Conservation (phyloP, 2,329 filamentous ascomycete species). For the Alternaria sp. region DNA sequence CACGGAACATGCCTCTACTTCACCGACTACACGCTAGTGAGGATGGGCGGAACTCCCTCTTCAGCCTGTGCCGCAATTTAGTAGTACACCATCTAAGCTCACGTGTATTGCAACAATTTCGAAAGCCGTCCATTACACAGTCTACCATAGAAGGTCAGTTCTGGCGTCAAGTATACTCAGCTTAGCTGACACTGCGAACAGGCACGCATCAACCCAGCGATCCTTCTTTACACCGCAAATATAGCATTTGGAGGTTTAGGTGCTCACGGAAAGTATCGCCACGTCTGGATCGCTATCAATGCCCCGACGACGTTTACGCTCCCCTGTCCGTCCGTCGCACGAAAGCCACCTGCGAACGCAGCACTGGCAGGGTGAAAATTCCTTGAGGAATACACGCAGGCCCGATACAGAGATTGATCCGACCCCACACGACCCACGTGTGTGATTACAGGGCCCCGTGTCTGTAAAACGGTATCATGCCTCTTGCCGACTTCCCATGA, state of each 20-base stretch:
- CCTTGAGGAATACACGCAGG: neutral
- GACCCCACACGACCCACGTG: constrained; percentile 9
- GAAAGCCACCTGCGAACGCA: constrained; percentile 6
- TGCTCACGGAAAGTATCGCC: constrained; percentile 5
- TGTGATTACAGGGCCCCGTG: constrained; percentile 6
- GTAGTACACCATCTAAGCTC: neutral
- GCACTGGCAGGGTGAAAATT: neutral
- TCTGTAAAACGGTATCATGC: constrained; percentile 11
- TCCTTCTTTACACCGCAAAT: neutral
- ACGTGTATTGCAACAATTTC: neutral
- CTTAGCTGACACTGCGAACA: constrained; percentile 1
- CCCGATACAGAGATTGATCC: constrained; percentile 8
- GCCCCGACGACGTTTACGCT: neutral
- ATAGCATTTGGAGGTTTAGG: neutral
- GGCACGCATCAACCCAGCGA: neutral
- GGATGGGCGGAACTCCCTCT: neutral
- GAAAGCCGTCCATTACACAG: neutral
- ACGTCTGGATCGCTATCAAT: constrained; percentile 5
- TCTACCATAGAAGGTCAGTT: neutral
- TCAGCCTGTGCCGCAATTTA: constrained; percentile 3
- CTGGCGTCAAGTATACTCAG: neutral
- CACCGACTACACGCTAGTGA: constrained; percentile 12
- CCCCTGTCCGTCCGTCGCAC: neutral
- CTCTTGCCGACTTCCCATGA: neutral
- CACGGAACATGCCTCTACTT: constrained; percentile 6